Evolutionary conservation across 2,329 filamentous ascomycete genomes (phyloP), one percentile per base, ranked within the genome.

Genomic region (Aureobasidium vineae): DNA sequence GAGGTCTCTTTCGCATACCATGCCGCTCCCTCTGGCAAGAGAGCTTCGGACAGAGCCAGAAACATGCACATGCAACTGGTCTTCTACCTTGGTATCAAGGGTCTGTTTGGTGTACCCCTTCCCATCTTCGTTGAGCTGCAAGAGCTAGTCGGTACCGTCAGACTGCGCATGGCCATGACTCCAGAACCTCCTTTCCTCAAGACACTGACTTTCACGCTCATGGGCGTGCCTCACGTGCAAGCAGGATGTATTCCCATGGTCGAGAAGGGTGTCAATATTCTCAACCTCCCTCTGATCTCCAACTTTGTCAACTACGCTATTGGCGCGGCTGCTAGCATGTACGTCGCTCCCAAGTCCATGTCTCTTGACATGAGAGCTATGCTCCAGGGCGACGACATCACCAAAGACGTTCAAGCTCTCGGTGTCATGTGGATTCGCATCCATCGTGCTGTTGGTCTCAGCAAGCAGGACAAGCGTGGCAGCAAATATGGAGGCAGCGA

Each of bases 41-140:
- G 88, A 56, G 84, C 92, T 16, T 89, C 90, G 2, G 89, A 90
- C 53, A 95, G 93, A 77, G 92, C 92, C 6, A 86, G 90, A 71
- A 98, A 97, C 75, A 97, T 97, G 91, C 93, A 96, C 73, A 97
- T 97, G 92, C 90, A 96, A 73, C 79, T 98, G 16, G 86, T 97
- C 10, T 98, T 99, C 76, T 98, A 97, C 70, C 84, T 98, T 1
- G 95, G 95, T 66, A 81, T 96, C 74, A 92, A 90, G 74, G 93
- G 93, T 0, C 82, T 97, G 5, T 95, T 97, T 71, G 93, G 93
- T 33, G 88, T 97, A 0, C 92, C 92, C 0, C 82, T 97, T 23
- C 92, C 92, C 0, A 90, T 96, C 57, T 96, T 89, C 74, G 92
- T 96, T 66, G 93, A 97, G 77, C 82, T 98, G n/a, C 88, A 90